phyloP scores from a whole-genome alignment of 164 flowering plant species.

The Houttuynia cordata region DNA sequence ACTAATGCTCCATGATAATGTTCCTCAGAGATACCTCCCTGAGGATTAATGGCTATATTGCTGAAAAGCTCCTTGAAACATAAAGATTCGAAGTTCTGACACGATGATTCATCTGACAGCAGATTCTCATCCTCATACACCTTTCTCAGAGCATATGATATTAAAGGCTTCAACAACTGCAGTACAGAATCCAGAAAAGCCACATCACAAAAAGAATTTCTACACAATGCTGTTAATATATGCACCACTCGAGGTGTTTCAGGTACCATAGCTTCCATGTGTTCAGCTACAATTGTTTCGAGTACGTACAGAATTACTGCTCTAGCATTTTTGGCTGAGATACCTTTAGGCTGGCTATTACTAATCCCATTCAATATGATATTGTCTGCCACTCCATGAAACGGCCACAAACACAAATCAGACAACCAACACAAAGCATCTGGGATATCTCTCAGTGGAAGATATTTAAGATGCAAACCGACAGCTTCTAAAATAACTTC shows the following conservation, averaged over 20 bases:
- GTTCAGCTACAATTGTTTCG: conserved; percentile 70
- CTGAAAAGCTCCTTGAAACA: conserved; percentile 68
- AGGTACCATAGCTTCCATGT: conserved; percentile 88
- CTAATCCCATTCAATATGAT: conserved; percentile 8
- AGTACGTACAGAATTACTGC: conserved; percentile 58
- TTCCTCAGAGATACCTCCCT: conserved; percentile 16
- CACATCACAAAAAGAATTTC: conserved; percentile 65
- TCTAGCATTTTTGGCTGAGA: conserved; percentile 70
- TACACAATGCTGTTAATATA: conserved; percentile 49
- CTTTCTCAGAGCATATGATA: conserved; percentile 60
- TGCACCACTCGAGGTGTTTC: conserved; percentile 75
- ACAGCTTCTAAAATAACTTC: conserved; percentile 73
- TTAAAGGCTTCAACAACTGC: conserved; percentile 56
- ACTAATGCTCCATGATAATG: conserved; percentile 31
- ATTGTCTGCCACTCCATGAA: conserved; percentile 20
- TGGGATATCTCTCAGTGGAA: conserved; percentile 45
- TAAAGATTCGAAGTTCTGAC: conserved; percentile 70
- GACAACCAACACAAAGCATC: conserved; percentile 88
- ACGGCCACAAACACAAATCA: conserved; percentile 69
- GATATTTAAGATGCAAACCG: conserved; percentile 61
- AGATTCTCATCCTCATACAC: conserved; percentile 45
- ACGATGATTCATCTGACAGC: conserved; percentile 39
- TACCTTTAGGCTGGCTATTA: conserved; percentile 47
- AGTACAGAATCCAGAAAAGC: conserved; percentile 58
- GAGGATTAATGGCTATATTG: conserved; percentile 26